phyloP scores from a whole-genome alignment of 2,329 filamentous ascomycete species.

The Coleophoma eucalyptorum region DNA sequence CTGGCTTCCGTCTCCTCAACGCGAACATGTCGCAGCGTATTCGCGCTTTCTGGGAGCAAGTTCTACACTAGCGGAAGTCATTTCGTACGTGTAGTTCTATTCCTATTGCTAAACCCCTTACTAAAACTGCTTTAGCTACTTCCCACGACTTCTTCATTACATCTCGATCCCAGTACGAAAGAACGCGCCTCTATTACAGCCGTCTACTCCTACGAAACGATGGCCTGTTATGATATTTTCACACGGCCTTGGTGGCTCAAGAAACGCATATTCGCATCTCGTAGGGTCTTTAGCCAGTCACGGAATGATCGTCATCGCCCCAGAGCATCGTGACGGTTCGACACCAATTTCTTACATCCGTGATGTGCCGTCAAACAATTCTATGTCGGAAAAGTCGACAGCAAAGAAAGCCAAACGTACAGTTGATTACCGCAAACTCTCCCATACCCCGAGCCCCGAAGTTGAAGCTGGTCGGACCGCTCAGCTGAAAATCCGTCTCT shows the following conservation, averaged over 20 bases:
- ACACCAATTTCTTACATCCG: conserved; percentile 71
- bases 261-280: conserved; percentile 83
- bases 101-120: not conserved
- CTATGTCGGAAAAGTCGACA: conserved; percentile 24
- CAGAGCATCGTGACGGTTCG: conserved; percentile 81
- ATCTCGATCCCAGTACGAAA: conserved; percentile 69
- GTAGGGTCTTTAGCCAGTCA: conserved; percentile 76
- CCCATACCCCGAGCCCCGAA: conserved; percentile 62
- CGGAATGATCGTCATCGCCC: conserved; percentile 75
- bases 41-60: conserved; percentile 70
- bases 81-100: conserved; percentile 46
- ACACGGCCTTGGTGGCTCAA: conserved; percentile 76
- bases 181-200: conserved; percentile 60
- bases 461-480: conserved; percentile 64
- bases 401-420: conserved; percentile 24
- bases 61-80: conserved; percentile 49
- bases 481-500: conserved; percentile 71
- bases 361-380: conserved; percentile 42
- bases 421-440: conserved; percentile 41
- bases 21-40: conserved; percentile 71
- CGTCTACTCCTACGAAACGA: conserved; percentile 43
- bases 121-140: conserved; percentile 41
- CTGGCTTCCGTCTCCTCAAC: conserved; percentile 77
- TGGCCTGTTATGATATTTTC: conserved; percentile 87
- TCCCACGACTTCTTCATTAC: conserved; percentile 70